Evolutionary conservation across 306 rosid genomes (phyloP).

Genomic region (Cucumis hystrix): DNA sequence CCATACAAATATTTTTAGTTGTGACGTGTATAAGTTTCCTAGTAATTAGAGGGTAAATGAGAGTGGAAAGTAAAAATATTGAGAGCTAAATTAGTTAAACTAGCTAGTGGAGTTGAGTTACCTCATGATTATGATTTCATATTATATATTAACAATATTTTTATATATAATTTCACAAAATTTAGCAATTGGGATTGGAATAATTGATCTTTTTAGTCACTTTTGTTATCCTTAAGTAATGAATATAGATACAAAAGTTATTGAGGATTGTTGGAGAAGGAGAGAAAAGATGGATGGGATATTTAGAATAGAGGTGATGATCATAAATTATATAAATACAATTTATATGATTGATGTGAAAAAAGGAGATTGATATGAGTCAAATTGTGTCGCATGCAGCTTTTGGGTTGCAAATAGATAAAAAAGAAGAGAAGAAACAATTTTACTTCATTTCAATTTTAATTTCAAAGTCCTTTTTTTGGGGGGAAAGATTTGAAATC

Average conservation of each 20-base stretch:
- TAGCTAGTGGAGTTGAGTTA: too few relatives aligned
- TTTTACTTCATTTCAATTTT: background rate
- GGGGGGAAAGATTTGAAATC: background rate
- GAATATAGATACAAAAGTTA: background rate
- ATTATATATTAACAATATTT: too few relatives aligned
- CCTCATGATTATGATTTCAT: too few relatives aligned
- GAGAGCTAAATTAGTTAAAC: too few relatives aligned
- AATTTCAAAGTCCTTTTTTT: background rate
- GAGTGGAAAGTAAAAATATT: too few relatives aligned
- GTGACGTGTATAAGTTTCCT: too few relatives aligned
- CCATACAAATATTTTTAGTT: too few relatives aligned
- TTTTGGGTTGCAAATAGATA: background rate
- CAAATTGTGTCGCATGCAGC: conserved; percentile 8
- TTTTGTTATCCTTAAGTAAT: background rate
- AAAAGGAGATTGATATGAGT: conserved; percentile 2
- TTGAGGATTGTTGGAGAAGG: background rate
- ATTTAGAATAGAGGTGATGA: background rate
- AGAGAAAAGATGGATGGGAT: background rate
- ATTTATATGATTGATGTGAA: conserved; percentile 2
- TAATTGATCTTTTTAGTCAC: background rate
- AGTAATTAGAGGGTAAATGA: too few relatives aligned
- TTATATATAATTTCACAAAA: too few relatives aligned
- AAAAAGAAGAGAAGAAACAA: background rate
- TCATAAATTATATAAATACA: background rate
- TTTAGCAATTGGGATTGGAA: too few relatives aligned